Base-by-base conservation (phyloP, 2,329 filamentous ascomycete species). In the Nothopassalora personata region DNA sequence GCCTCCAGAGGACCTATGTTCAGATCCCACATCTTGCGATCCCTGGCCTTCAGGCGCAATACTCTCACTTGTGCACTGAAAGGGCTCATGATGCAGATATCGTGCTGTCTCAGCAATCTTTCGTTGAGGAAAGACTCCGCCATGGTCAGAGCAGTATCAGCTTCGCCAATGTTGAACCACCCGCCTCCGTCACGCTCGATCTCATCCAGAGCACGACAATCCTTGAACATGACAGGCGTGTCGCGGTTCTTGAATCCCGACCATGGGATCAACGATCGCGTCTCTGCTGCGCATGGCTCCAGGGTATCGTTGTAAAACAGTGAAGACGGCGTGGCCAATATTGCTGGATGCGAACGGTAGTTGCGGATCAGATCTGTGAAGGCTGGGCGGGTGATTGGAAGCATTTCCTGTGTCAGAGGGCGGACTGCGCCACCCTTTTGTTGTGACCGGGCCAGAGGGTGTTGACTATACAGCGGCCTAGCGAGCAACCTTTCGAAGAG, bases 51-150 rank as follows among this genome's bases (percentile, higher is more conserved):
- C 6, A 39, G 57, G n/a, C 65, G 65, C 1, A 69, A 57, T 13
- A 64, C 9, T 39, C 59, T 62, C 19, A 69, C 67, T 48, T 69
- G 67, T 2, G 67, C 67, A 30, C 61, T 52, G 60, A 69, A 69
- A 30, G 67, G 67, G 30, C 62, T 66, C 61, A 68, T 69, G 57
- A 69, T 65, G 60, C 67, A 69, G 30, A 69, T 65, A 4, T 69
- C 64, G 19, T 50, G 33, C 36, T 57, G 51, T 30, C 58, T 23
- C 7, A 66, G 28, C n/a, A 66, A 28, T 11, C 61, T 56, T 15
- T 60, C 47, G n/a, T 55, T 28, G 27, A 65, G 11, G 27, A 69
- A 61, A 8, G 66, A 69, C 15, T 56, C 27, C 23, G 66, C 66
- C 46, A 53, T 55, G 9, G 57, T 19, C 4, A 64, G 50, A 7